phyloP scores from a whole-genome alignment of 2,329 filamentous ascomycete genomes.

The Hypoxylon sp. region DNA sequence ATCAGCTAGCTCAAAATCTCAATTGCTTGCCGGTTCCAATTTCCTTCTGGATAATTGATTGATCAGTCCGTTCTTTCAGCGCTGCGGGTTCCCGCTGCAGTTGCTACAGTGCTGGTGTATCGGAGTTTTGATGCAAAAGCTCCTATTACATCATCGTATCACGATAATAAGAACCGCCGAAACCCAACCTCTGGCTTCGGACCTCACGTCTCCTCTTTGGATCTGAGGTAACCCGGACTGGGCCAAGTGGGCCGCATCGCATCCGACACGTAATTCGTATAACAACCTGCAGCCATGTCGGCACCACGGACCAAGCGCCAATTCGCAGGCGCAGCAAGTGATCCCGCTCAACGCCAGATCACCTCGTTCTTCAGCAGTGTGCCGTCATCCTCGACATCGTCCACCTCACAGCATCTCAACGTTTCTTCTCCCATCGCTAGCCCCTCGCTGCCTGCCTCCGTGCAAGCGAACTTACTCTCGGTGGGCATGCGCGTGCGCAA shows the following conservation, averaged over 20 bases:
- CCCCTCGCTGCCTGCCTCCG: constrained; percentile 71
- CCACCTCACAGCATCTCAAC: constrained; percentile 52
- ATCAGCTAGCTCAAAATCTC: not conserved
- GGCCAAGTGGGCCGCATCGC: constrained; percentile 30
- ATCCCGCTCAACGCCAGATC: constrained; percentile 73
- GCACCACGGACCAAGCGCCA: constrained; percentile 71
- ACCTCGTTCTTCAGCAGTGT: constrained; percentile 70
- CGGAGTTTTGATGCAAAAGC: not conserved
- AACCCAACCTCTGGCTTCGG: constrained; percentile 16
- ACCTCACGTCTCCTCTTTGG: constrained; percentile 10
- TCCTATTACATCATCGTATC: constrained; percentile 29
- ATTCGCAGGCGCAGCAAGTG: constrained; percentile 72
- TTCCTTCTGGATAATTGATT: not conserved
- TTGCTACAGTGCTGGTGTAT: not conserved
- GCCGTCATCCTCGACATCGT: constrained; percentile 39
- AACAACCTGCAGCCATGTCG: constrained; percentile 61
- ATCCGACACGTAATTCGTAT: constrained; percentile 32
- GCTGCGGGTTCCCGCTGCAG: constrained; percentile 3
- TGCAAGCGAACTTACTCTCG: constrained; percentile 87
- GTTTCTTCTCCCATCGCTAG: constrained; percentile 52
- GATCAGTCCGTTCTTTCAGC: not conserved
- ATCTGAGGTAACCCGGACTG: constrained; percentile 27
- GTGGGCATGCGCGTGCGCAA: constrained; percentile 97
- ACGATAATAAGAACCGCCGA: constrained; percentile 10
- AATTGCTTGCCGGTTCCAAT: not conserved